A percentile compares a stretch with the other conserved stretches of the same genome.
phyloP scores from a whole-genome alignment of 2,329 filamentous ascomycete genomes.

The Boeremia lycopersici region DNA sequence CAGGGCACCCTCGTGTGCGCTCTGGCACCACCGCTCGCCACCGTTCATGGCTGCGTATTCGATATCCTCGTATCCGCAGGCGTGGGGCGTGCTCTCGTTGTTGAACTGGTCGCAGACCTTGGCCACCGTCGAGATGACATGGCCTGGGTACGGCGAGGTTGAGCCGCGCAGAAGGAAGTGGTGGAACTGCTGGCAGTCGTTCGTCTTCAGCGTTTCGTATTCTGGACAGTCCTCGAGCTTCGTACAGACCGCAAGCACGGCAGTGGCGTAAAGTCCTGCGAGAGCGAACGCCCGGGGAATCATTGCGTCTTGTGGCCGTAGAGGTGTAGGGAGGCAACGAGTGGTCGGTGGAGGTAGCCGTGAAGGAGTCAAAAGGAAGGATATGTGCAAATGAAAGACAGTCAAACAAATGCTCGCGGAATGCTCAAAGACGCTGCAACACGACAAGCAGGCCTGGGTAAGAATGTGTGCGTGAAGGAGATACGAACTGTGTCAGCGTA shows the following conservation, averaged over 20 bases:
- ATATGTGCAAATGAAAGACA: conserved; percentile 1
- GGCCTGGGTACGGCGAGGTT: conserved; percentile 35
- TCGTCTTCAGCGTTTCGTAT: conserved; percentile 30
- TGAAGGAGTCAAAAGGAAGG: background rate
- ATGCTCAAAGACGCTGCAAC: conserved; percentile 1
- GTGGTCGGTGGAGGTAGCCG: background rate
- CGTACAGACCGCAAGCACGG: conserved; percentile 31
- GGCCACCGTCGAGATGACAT: conserved; percentile 34
- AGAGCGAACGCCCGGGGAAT: conserved; percentile 26
- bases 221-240: conserved; percentile 35
- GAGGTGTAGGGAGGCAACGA: conserved; percentile 4
- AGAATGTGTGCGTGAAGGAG: background rate
- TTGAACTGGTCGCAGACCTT: conserved; percentile 34
- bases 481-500: background rate
- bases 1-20: conserved; percentile 33
- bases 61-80: conserved; percentile 37
- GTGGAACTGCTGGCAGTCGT: conserved; percentile 33
- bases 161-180: conserved; percentile 36
- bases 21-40: conserved; percentile 33
- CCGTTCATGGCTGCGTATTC: conserved; percentile 35
- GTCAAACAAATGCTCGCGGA: background rate
- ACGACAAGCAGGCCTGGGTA: background rate
- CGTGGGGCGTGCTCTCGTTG: conserved; percentile 27
- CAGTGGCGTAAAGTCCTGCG: conserved; percentile 25
- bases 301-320: conserved; percentile 15